Percentiles rank a stretch among this genome's conserved stretches.
phyloP scores from a whole-genome alignment of 495 filamentous ascomycete genomes.

The Sphaerosporella brunnea region DNA sequence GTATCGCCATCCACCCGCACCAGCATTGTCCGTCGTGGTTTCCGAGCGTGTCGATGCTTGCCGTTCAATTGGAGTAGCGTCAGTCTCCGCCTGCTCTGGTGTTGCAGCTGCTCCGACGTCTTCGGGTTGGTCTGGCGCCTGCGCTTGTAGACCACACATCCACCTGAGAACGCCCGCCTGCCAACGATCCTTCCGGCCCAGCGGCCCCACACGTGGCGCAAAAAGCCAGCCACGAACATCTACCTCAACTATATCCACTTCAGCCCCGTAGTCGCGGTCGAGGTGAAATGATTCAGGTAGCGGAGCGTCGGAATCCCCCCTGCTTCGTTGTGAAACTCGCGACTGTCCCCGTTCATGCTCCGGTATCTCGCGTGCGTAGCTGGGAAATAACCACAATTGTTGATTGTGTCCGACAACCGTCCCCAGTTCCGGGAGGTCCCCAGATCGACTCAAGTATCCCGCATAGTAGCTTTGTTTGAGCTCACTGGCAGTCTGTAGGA shows the following conservation, averaged over 20 bases:
- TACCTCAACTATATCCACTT: constrained; percentile 72
- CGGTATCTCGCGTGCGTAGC: constrained; percentile 52
- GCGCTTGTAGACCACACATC: constrained; percentile 67
- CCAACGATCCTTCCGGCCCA: constrained; percentile 72
- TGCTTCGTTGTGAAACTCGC: neutral
- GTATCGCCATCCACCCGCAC: neutral
- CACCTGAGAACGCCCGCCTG: constrained; percentile 66
- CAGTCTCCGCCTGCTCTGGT: neutral
- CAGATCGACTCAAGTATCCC: constrained; percentile 36
- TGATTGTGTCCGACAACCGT: constrained; percentile 64
- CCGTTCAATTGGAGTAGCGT: constrained; percentile 10
- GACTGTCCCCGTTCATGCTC: constrained; percentile 27
- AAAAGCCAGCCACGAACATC: constrained; percentile 94
- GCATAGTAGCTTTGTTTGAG: constrained; percentile 64
- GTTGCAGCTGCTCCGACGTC: constrained; percentile 16
- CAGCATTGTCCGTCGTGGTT: neutral
- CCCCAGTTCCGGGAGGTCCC: constrained; percentile 54
- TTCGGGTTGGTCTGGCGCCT: constrained; percentile 15
- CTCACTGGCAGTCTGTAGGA: constrained; percentile 83
- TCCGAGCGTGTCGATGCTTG: constrained; percentile 19
- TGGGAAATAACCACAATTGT: constrained; percentile 87
- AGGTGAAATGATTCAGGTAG: constrained; percentile 36
- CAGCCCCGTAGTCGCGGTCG: constrained; percentile 47
- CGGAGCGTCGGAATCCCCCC: too few species aligned
- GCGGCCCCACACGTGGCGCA: constrained; percentile 63